These are phyloP conservation scores for Albifimbria verrucaria DNA, from an alignment of 2,329 filamentous ascomycete genomes.

Conservation along the genomic window DNA sequence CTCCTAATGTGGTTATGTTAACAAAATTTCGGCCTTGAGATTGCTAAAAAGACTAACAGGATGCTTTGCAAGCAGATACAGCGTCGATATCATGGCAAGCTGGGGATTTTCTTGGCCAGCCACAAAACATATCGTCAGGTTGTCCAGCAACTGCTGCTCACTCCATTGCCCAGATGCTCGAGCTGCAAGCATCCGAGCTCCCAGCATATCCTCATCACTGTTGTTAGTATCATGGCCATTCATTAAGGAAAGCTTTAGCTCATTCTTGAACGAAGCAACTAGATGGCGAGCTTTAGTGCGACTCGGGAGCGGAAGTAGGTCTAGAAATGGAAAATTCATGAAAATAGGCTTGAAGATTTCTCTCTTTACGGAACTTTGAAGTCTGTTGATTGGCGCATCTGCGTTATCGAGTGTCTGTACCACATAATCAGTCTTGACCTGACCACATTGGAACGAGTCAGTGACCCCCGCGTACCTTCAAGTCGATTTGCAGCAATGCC, in stretches of 20 bases:
- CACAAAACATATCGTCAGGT: constrained; percentile 35
- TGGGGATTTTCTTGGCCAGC: constrained; percentile 40
- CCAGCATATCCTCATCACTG: constrained; percentile 6
- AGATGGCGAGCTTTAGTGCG: constrained; percentile 19
- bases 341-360: constrained; percentile 31
- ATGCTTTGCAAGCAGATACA: constrained; percentile 34
- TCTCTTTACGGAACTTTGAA: constrained; percentile 24
- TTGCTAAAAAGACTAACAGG: constrained; percentile 11
- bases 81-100: constrained; percentile 28
- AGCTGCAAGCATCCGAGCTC: constrained; percentile 18
- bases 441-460: too few relatives aligned
- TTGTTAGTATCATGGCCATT: neutral
- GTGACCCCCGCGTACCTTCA: constrained; percentile 17
- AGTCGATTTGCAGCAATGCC: constrained; percentile 21
- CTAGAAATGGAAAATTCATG: constrained; percentile 30
- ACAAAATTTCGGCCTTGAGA: neutral
- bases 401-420: constrained; percentile 17
- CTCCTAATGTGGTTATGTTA: too few relatives aligned
- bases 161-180: constrained; percentile 18
- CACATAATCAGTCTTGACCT: neutral
- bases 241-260: constrained; percentile 12
- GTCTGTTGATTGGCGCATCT: constrained; percentile 16
- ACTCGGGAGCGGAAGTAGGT: constrained; percentile 22
- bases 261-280: constrained; percentile 20
- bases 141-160: constrained; percentile 36